Evolutionary conservation across 164 flowering plant species (phyloP).

Genomic region (Platanus orientalis): DNA sequence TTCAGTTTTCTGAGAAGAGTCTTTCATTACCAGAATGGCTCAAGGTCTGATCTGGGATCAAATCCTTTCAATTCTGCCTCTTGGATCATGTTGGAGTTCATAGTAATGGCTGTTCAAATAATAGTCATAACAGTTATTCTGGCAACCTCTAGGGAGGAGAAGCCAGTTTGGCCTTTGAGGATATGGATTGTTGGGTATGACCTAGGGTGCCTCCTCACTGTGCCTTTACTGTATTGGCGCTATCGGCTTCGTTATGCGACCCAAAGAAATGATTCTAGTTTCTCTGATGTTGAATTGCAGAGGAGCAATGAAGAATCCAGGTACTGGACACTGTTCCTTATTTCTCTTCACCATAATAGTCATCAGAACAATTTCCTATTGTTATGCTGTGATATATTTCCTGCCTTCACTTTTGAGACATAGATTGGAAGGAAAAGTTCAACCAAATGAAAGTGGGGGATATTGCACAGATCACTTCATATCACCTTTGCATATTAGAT

Average conservation of each 20-base stretch:
- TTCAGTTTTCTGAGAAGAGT: conserved; percentile 81
- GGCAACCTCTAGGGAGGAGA: conserved; percentile 56
- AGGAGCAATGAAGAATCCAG: conserved; percentile 57
- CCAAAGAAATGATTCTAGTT: conserved; percentile 32
- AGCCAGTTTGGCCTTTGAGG: conserved; percentile 88
- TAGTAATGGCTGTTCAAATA: conserved; percentile 62
- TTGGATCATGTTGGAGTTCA: conserved; percentile 72
- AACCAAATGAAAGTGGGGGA: too few species aligned
- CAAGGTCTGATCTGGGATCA: conserved; percentile 77
- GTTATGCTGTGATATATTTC: too few species aligned
- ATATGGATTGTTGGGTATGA: conserved; percentile 81
- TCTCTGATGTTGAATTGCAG: conserved; percentile 53
- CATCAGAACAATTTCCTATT: too few species aligned
- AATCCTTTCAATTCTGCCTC: conserved; percentile 75
- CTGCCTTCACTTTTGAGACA: not conserved
- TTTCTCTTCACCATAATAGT: not conserved
- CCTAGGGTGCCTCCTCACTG: conserved; percentile 58
- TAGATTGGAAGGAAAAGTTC: too few species aligned
- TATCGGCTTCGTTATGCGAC: conserved; percentile 33
- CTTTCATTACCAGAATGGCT: conserved; percentile 85
- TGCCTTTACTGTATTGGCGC: conserved; percentile 67
- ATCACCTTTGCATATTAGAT: too few species aligned
- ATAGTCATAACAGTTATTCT: conserved; percentile 39
- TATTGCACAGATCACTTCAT: too few species aligned
- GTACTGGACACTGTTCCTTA: conserved; percentile 25